Conservation (phyloP, 768 basidiomycete genomes). For the Serpula lacrymans region DNA sequence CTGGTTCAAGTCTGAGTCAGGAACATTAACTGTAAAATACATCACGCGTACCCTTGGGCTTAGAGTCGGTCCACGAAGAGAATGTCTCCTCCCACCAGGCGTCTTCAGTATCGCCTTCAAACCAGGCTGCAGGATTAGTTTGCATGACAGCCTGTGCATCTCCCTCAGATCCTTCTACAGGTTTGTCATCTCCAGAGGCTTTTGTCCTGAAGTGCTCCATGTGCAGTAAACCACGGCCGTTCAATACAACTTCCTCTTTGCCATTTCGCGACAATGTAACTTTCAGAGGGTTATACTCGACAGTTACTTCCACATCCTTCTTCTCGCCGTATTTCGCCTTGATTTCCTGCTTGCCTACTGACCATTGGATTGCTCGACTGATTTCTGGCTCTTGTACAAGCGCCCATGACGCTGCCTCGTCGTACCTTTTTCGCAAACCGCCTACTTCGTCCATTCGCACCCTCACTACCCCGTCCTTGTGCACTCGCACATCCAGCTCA, state of each 20-base stretch:
- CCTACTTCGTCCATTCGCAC: constrained; percentile 88
- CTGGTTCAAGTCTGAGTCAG: constrained; percentile 39
- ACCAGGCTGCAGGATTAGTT: constrained; percentile 65
- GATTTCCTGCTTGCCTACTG: constrained; percentile 58
- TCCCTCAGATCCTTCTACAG: constrained; percentile 34
- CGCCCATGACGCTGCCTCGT: constrained; percentile 91
- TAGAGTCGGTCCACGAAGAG: constrained; percentile 83
- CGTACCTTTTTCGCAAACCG: constrained; percentile 79
- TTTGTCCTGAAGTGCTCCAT: constrained; percentile 96
- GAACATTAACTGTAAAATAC: neutral
- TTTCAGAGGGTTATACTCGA: constrained; percentile 74
- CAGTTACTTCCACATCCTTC: constrained; percentile 60
- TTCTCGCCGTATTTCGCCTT: constrained; percentile 64
- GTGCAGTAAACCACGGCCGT: constrained; percentile 85
- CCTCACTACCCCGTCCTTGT: constrained; percentile 86
- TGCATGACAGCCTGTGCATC: constrained; percentile 51
- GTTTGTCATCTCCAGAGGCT: constrained; percentile 37
- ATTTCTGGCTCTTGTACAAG: constrained; percentile 69
- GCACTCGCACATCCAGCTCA: constrained; percentile 76
- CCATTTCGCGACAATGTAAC: constrained; percentile 71
- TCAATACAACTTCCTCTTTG: constrained; percentile 82
- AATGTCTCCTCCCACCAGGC: constrained; percentile 90
- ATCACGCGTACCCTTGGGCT: constrained; percentile 78
- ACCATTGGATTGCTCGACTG: constrained; percentile 61
- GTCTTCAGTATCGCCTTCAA: constrained; percentile 83